These are phyloP conservation scores for Exophiala xenobiotica DNA, from an alignment of 2,329 filamentous ascomycete genomes.

Conservation along the genomic window DNA sequence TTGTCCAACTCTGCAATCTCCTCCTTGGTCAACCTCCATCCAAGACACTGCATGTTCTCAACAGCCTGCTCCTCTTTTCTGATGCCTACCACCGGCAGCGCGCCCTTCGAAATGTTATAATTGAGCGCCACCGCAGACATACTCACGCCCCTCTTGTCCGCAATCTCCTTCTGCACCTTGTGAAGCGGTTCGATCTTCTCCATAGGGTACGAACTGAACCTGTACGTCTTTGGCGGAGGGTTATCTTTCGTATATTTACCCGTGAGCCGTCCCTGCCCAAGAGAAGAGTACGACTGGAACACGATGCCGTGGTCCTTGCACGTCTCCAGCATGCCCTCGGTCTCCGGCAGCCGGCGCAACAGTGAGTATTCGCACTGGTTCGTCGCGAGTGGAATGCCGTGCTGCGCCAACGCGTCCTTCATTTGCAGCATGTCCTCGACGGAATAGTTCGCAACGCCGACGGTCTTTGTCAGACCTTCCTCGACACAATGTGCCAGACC, in stretches of 20 bases:
- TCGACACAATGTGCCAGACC: slow-evolving; percentile 46
- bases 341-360: slow-evolving; percentile 44
- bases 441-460: slow-evolving; percentile 48
- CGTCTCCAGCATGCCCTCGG: slow-evolving; percentile 40
- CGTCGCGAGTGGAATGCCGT: slow-evolving; percentile 42
- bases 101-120: slow-evolving; percentile 47
- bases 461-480: slow-evolving; percentile 40
- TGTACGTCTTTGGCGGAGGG: slow-evolving; percentile 38
- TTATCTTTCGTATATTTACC: slow-evolving; percentile 43
- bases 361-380: slow-evolving; percentile 49
- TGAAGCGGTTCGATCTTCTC: slow-evolving; percentile 43
- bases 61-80: slow-evolving; percentile 44
- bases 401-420: slow-evolving; percentile 41
- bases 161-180: slow-evolving; percentile 38
- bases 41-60: slow-evolving; percentile 41
- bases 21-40: slow-evolving; percentile 43
- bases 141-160: slow-evolving; percentile 36
- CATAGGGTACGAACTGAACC: slow-evolving; percentile 47
- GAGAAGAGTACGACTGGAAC: slow-evolving; percentile 44
- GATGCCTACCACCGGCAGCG: slow-evolving; percentile 44
- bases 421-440: slow-evolving; percentile 44
- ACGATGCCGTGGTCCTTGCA: slow-evolving; percentile 44
- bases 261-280: slow-evolving; percentile 42
- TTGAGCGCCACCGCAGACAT: slow-evolving; percentile 46
- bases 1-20: slow-evolving; percentile 45